Conservation (phyloP, 2,329 filamentous ascomycete species). For the Beauveria sp. region DNA sequence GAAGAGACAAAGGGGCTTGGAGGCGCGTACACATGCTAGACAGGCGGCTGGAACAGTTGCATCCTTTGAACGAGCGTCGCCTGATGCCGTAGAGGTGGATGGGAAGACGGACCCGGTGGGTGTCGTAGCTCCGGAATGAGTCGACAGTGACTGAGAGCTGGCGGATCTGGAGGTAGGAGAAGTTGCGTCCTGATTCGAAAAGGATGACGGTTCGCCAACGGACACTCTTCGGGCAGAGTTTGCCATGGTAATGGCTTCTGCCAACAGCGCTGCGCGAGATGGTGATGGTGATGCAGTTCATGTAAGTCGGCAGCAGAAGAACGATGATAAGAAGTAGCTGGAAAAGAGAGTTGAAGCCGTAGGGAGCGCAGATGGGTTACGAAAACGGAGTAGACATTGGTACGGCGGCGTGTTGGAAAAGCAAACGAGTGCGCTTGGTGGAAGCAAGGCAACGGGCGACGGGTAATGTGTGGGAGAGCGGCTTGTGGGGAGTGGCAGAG, state of each 20-base stretch:
- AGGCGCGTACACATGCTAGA: constrained; percentile 44
- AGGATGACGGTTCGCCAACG: background rate
- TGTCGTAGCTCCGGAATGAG: background rate
- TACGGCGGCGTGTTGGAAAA: background rate
- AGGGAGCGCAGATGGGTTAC: background rate
- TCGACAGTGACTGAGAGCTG: background rate
- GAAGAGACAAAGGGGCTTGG: background rate
- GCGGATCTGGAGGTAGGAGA: background rate
- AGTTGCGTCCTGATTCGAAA: background rate
- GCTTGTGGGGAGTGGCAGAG: background rate
- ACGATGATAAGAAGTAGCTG: background rate
- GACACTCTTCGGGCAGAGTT: background rate
- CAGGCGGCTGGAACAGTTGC: constrained; percentile 43
- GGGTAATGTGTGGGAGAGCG: constrained; percentile 5
- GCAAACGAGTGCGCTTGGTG: background rate
- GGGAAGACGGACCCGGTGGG: constrained; percentile 10
- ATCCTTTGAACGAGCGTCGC: constrained; percentile 18
- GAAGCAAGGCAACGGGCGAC: background rate
- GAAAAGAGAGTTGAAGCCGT: background rate
- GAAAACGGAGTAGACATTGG: background rate
- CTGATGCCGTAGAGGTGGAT: constrained; percentile 18
- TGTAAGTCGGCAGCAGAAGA: background rate
- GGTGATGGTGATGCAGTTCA: background rate
- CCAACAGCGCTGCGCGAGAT: background rate
- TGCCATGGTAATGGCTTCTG: background rate